Base-by-base conservation (phyloP, 495 filamentous ascomycete species). In the Aspergillus campestris region DNA sequence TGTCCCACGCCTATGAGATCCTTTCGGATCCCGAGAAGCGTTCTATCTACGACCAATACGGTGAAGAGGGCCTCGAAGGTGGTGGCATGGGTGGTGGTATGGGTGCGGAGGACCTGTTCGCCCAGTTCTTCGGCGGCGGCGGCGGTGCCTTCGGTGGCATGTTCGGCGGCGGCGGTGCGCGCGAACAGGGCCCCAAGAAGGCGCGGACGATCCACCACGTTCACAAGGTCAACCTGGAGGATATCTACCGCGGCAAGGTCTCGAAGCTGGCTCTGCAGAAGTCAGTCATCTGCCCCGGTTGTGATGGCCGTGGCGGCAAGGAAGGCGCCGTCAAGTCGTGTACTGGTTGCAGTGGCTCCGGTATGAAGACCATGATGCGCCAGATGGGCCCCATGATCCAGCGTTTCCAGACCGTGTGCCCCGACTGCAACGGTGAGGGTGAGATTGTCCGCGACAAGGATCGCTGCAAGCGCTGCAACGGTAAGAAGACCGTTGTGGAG, bases 371-470 rank as follows among this genome's bases (percentile, higher is more conserved):
- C 14, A 97, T 99, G 91, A 96, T 97, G 92, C 86, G 92, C 57
- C 94, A 97, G 75, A 97, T 97, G 90, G 92, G 94, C 41, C 92
- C 92, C 42, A 99, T 99, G 92, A 97, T 97, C 60, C 94, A 97
- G 71, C 86, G 92, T 40, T 97, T 97, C 80, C 94, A 97, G 78
- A 97, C 94, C 13, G 89, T 96, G 49, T 99, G 92, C 80, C 87
- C 89, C 29, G 92, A 99, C 67, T 99, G 92, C 62, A 87, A 89
- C 48, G 92, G 92, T 48, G 94, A 97, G 65, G 89, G 94, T 39
- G 94, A 99, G 71, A 89, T 84, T 45, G 87, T 99, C 61, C 85
- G 85, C 52, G 92, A 97, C 40, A 89, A 90, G 74, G 94, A 97
- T 66, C 80, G 84, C 61, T 99, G 92, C 81, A 96, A 95, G 80